A percentile compares a stretch with the other conserved stretches of the same genome.
Evolutionary conservation across 768 basidiomycete species (phyloP).

Genomic region (Suillus clintonianus): DNA sequence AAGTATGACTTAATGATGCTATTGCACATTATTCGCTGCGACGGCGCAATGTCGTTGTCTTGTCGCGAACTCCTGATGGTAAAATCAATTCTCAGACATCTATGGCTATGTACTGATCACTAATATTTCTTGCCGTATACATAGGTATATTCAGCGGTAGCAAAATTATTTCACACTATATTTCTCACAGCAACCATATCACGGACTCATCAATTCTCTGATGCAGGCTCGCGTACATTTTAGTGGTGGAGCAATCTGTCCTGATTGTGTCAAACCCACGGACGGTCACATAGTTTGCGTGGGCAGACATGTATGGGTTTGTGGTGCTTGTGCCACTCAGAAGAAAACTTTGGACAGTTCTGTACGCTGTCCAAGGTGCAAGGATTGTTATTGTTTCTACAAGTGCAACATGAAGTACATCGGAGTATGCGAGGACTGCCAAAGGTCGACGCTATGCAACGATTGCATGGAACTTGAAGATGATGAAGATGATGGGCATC

Average conservation of each 20-base stretch:
- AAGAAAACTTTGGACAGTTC: background rate
- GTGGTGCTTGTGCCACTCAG: background rate
- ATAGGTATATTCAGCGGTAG: no score
- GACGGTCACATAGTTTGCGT: background rate
- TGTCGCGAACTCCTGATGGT: no score
- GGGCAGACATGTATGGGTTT: background rate
- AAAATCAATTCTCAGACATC: no score
- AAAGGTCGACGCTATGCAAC: slow-evolving; percentile 20
- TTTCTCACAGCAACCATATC: no score
- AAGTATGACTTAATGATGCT: no score
- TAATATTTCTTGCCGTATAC: no score
- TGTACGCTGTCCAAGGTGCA: slow-evolving; percentile 20
- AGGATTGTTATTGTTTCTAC: slow-evolving; percentile 14
- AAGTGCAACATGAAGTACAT: slow-evolving; percentile 29
- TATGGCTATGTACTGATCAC: no score
- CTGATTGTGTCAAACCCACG: background rate
- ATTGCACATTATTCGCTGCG: no score
- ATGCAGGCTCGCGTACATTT: background rate
- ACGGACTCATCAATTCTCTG: no score
- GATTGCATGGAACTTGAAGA: slow-evolving; percentile 20
- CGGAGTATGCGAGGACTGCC: slow-evolving; percentile 18
- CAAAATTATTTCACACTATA: no score
- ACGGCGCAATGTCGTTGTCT: no score
- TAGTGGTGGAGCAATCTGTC: no score
- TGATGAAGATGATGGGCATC: slow-evolving; percentile 12